phyloP scores from a whole-genome alignment of 2,329 filamentous ascomycete species.

The Claviceps citrina region DNA sequence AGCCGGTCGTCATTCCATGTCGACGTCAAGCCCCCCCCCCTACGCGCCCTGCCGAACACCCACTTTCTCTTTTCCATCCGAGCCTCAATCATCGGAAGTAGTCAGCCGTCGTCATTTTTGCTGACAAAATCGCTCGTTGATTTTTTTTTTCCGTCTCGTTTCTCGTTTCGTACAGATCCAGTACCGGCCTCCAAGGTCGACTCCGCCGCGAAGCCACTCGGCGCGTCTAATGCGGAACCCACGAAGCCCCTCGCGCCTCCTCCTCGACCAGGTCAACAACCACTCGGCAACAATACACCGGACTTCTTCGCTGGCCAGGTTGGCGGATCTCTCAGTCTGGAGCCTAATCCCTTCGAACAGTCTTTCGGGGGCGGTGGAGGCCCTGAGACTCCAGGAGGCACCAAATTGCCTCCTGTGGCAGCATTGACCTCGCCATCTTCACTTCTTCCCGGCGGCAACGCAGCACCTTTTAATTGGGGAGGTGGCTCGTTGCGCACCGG shows the following conservation, averaged over 20 bases:
- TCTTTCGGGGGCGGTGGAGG: slow-evolving; percentile 57
- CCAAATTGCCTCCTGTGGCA: slow-evolving; percentile 76
- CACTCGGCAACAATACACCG: slow-evolving; percentile 35
- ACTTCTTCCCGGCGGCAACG: slow-evolving; percentile 57
- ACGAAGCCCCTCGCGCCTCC: slow-evolving; percentile 56
- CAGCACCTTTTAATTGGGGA: slow-evolving; percentile 64
- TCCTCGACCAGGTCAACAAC: slow-evolving; percentile 43
- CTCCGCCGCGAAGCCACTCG: slow-evolving; percentile 31
- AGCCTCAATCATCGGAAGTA: not conserved
- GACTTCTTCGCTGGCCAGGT: slow-evolving; percentile 54
- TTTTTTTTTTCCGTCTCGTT: too few relatives aligned
- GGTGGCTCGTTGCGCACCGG: slow-evolving; percentile 77
- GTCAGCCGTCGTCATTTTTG: not conserved
- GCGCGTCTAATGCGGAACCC: slow-evolving; percentile 38
- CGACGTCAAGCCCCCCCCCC: not conserved
- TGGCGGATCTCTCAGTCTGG: slow-evolving; percentile 48
- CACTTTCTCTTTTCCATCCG: not conserved
- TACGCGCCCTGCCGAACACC: not conserved
- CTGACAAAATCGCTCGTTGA: slow-evolving; percentile 10
- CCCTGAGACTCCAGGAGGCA: slow-evolving; percentile 68
- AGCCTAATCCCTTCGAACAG: slow-evolving; percentile 94
- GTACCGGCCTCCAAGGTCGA: slow-evolving; percentile 33
- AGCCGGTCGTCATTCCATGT: slow-evolving; percentile 3
- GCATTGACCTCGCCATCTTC: slow-evolving; percentile 81
- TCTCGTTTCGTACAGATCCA: slow-evolving; percentile 20